Conservation (phyloP, 1,139 yeast genomes). For the Diutina pseudorugosa region DNA sequence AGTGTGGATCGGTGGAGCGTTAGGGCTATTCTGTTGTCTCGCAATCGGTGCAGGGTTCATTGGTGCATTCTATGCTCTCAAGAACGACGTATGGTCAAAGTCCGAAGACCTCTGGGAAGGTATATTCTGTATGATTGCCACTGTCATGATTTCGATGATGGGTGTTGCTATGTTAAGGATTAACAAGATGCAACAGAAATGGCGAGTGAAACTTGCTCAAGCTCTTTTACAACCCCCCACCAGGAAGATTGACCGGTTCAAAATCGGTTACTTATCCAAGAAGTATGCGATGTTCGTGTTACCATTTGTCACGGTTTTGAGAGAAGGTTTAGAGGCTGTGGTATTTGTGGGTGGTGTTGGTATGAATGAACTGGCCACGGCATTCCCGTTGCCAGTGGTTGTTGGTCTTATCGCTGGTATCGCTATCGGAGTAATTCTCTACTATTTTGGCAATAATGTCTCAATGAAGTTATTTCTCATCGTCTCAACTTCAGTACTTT, state of each 20-base stretch:
- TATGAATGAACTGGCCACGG: constrained; percentile 4
- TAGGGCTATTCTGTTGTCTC: constrained; percentile 66
- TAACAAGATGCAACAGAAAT: constrained; percentile 6
- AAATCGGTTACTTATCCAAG: constrained; percentile 2
- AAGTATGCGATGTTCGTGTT: constrained; percentile 6
- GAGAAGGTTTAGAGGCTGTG: constrained; percentile 6
- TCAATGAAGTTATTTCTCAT: constrained; percentile 5
- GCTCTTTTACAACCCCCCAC: neutral
- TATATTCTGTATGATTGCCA: constrained; percentile 8
- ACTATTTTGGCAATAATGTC: constrained; percentile 5
- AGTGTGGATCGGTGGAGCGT: constrained; percentile 66
- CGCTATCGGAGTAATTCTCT: constrained; percentile 4
- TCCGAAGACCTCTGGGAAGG: constrained; percentile 9
- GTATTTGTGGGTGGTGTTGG: constrained; percentile 7
- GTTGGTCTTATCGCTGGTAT: constrained; percentile 6
- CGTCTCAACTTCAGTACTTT: constrained; percentile 5
- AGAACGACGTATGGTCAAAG: constrained; percentile 7
- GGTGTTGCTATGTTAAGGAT: constrained; percentile 6
- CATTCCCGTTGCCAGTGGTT: constrained; percentile 5
- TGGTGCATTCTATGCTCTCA: constrained; percentile 30
- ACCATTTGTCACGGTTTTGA: constrained; percentile 6
- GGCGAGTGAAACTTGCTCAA: constrained; percentile 6
- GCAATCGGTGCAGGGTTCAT: constrained; percentile 77
- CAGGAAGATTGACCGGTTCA: neutral
- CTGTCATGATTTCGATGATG: constrained; percentile 7